Evolutionary conservation across 2,329 filamentous ascomycete genomes (phyloP).

Genomic region (Talaromyces sp.): DNA sequence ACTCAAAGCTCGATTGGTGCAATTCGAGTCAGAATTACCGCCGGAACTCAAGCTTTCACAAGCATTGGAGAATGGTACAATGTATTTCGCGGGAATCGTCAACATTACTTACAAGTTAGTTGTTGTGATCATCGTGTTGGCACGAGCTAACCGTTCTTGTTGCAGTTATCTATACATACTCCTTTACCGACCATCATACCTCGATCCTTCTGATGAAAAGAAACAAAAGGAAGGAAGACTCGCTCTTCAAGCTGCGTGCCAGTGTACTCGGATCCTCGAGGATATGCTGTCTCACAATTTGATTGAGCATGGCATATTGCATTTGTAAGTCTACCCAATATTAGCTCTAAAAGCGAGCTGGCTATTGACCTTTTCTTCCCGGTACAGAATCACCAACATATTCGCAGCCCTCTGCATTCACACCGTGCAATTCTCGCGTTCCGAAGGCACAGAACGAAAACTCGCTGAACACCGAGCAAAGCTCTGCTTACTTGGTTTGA

Average conservation of each 20-base stretch:
- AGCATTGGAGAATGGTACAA: conserved; percentile 28
- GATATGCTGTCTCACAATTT: conserved; percentile 46
- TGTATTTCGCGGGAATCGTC: conserved; percentile 41
- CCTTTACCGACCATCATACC: conserved; percentile 43
- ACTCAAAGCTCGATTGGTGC: conserved; percentile 32
- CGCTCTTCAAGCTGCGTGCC: conserved; percentile 46
- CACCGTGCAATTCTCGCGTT: conserved; percentile 42
- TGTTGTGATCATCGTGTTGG: neutral
- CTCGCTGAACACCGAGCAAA: conserved; percentile 49
- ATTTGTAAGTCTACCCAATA: conserved; percentile 31
- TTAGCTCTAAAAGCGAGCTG: too few species aligned
- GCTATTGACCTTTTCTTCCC: neutral
- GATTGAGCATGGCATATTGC: conserved; percentile 45
- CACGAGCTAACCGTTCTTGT: neutral
- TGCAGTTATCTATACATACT: conserved; percentile 45
- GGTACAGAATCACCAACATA: conserved; percentile 41
- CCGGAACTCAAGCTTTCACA: conserved; percentile 32
- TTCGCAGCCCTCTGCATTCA: conserved; percentile 51
- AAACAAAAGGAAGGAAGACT: conserved; percentile 36
- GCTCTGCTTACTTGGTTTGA: conserved; percentile 46
- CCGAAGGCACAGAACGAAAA: conserved; percentile 37
- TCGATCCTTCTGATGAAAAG: conserved; percentile 30
- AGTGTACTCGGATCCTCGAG: conserved; percentile 47
- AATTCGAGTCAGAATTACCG: conserved; percentile 41
- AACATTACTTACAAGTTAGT: conserved; percentile 47